Base-by-base conservation (phyloP, 2,329 filamentous ascomycete genomes). In the Akanthomyces lecanii region DNA sequence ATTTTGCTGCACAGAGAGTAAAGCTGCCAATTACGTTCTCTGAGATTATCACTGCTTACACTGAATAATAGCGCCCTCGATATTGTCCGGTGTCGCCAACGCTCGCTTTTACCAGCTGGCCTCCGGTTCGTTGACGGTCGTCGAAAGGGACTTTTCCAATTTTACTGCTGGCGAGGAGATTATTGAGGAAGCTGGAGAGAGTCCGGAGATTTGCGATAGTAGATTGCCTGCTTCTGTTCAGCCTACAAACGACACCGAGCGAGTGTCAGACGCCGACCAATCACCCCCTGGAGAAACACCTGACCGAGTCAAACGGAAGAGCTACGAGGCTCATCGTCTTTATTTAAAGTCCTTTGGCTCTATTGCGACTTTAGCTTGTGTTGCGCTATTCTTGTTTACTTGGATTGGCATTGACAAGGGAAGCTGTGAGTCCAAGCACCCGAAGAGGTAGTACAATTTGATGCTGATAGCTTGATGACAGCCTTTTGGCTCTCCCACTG, bases 401-500 rank as follows among this genome's bases (percentile, higher is more conserved):
- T 47, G 7, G 11, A 25, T 58, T 21, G 55, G 40, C n/a, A n/a
- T 58, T 8, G 55, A 58, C 8, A 40, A 40, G 12, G 54, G 33
- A n/a, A 38, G 55, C 25, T n/a, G 55, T 48, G 47, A 48, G 44
- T 58, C 23, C 12, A 28, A 23, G 4, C 12, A 11, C 4, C 28
- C 36, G 8, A 36, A 14, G n/a, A n/a, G 6, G 7, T 38, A 18
- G n/a, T 14, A 10, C 14, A 25, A 5, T 14, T 21, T 25, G 5
- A 25, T 33, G 16, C 51, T 54, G 50, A 30, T 11, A 25, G n/a
- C 11, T 36, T 38, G 21, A 14, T 56, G 10, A 45, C 44, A 58
- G 55, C 55, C 0, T 58, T 58, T n/a, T 58, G 55, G 55, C 42
- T 58, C 6, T 58, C 55, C 3, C 38, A 58, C 12, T 58, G 42